phyloP scores from a whole-genome alignment of 306 rosid genomes.

The Adenanthera pavonina region DNA sequence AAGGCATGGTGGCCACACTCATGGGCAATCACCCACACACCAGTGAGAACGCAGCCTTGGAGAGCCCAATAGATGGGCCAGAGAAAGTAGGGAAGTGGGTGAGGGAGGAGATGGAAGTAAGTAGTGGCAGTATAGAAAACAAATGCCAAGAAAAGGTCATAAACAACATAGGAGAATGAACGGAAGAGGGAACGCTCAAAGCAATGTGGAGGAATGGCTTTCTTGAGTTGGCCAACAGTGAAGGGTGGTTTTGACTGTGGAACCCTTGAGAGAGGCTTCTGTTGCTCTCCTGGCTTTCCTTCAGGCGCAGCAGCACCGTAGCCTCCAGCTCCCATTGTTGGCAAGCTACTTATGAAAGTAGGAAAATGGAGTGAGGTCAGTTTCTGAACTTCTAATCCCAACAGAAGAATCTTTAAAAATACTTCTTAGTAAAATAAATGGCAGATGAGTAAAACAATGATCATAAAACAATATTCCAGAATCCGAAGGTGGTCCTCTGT shows the following conservation, averaged over 20 bases:
- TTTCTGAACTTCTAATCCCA: not conserved
- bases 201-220: conserved; percentile 72
- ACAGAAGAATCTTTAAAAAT: conserved; percentile 16
- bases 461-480: not conserved
- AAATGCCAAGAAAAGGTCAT: conserved; percentile 50
- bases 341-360: conserved; percentile 10
- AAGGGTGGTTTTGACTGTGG: conserved; percentile 69
- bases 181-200: conserved; percentile 65
- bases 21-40: conserved; percentile 81
- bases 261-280: conserved; percentile 44
- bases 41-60: conserved; percentile 71
- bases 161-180: conserved; percentile 60
- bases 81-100: conserved; percentile 49
- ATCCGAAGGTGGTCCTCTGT: conserved; percentile 30
- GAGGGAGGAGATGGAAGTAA: conserved; percentile 59
- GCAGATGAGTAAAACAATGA: conserved; percentile 13
- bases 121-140: conserved; percentile 47
- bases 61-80: conserved; percentile 74
- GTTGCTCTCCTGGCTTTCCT: conserved; percentile 10
- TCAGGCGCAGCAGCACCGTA: not conserved
- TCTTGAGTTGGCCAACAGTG: conserved; percentile 69
- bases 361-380: conserved; percentile 14
- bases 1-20: conserved; percentile 93
- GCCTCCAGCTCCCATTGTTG: conserved; percentile 46
- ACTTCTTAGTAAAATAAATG: conserved; percentile 22